A percentile compares a stretch with the other conserved stretches of the same genome.
These are phyloP conservation scores for Haplosporangium sp. DNA, from an alignment of 371 early-diverging fungal genomes.

Conservation along the genomic window DNA sequence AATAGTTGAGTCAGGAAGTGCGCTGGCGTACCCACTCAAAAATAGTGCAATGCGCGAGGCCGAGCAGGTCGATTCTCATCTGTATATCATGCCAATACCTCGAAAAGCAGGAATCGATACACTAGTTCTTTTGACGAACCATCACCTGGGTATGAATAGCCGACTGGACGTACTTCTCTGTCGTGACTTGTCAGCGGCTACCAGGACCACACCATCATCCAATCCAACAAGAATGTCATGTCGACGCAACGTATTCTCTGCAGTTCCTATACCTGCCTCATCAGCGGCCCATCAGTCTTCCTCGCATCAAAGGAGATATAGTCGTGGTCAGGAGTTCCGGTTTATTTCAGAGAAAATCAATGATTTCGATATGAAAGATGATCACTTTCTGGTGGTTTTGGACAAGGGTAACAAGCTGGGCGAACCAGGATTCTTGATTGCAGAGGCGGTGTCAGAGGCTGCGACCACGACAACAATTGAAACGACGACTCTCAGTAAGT, in stretches of 20 bases:
- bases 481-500: conserved; percentile 62
- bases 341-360: conserved; percentile 26
- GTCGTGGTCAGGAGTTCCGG: conserved; percentile 28
- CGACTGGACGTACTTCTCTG: conserved; percentile 63
- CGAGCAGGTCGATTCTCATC: conserved; percentile 46
- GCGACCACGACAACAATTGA: conserved; percentile 52
- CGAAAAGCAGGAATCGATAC: conserved; percentile 41
- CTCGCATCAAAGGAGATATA: background rate
- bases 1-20: conserved; percentile 8
- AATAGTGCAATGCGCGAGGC: conserved; percentile 12
- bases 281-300: background rate
- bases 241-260: conserved; percentile 17
- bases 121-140: conserved; percentile 63
- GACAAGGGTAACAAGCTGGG: conserved; percentile 52
- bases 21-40: conserved; percentile 46
- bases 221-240: conserved; percentile 20
- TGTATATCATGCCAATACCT: conserved; percentile 49
- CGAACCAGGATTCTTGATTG: conserved; percentile 62
- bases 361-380: conserved; percentile 13
- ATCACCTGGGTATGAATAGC: conserved; percentile 43
- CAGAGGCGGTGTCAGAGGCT: conserved; percentile 59
- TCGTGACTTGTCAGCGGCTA: conserved; percentile 22
- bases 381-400: conserved; percentile 59
- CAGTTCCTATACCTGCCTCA: conserved; percentile 42
- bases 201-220: background rate